These are phyloP conservation scores for Dactylellina haptotyla DNA, from an alignment of 2,329 filamentous ascomycete genomes.

Conservation along the genomic window DNA sequence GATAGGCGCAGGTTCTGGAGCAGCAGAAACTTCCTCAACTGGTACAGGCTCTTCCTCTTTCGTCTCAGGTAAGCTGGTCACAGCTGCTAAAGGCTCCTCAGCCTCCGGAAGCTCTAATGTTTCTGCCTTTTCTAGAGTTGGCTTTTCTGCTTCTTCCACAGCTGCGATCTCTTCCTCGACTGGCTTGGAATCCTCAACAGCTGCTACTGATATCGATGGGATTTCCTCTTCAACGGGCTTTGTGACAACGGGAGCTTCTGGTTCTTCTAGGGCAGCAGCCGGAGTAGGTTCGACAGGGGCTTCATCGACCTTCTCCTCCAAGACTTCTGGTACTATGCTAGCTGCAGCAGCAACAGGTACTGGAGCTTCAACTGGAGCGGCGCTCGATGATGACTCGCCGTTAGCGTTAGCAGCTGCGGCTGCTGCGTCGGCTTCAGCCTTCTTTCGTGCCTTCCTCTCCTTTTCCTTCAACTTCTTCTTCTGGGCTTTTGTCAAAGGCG, in stretches of 20 bases:
- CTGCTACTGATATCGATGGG: slow-evolving; percentile 44
- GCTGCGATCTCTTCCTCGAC: slow-evolving; percentile 14
- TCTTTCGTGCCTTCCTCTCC: slow-evolving; percentile 36
- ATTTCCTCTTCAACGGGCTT: slow-evolving; percentile 31
- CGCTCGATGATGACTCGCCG: slow-evolving; percentile 5
- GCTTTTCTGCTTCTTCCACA: slow-evolving; percentile 13
- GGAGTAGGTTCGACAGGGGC: slow-evolving; percentile 1
- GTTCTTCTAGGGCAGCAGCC: slow-evolving; percentile 15
- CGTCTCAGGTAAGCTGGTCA: slow-evolving; percentile 40
- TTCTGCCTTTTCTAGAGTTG: slow-evolving; percentile 1
- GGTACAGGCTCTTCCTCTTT: slow-evolving; percentile 16
- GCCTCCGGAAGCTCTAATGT: slow-evolving; percentile 26
- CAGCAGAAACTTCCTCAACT: slow-evolving; percentile 3
- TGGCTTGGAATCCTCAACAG: slow-evolving; percentile 18
- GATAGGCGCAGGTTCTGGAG: neutral
- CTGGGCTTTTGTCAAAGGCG: slow-evolving; percentile 28
- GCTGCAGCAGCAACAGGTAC: neutral
- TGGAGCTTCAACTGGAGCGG: slow-evolving; percentile 7
- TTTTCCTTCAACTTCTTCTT: slow-evolving; percentile 45
- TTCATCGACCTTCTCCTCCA: slow-evolving; percentile 12
- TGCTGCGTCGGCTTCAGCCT: slow-evolving; percentile 32
- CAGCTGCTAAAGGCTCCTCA: slow-evolving; percentile 35
- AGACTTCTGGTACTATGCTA: slow-evolving; percentile 25
- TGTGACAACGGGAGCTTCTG: neutral
- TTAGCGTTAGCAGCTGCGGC: slow-evolving; percentile 12